Evolutionary conservation across 2,329 filamentous ascomycete genomes (phyloP).

Genomic region (Fusarium xyrophilum): DNA sequence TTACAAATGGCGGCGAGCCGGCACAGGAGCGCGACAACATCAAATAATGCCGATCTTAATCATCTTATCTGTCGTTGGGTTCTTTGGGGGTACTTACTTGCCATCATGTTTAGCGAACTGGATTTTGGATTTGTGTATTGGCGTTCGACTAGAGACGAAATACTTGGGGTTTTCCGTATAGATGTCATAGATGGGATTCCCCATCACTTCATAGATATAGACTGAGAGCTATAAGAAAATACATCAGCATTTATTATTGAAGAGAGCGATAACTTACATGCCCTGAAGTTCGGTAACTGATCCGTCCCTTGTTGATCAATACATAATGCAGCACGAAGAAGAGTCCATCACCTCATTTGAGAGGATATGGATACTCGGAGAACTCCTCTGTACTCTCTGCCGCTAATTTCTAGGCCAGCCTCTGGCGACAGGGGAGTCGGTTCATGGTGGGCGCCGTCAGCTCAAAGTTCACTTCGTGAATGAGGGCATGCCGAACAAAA

Average conservation of each 20-base stretch:
- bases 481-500: not conserved
- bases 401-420: not conserved
- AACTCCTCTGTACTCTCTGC: not conserved
- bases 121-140: not conserved
- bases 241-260: not conserved
- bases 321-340: not conserved
- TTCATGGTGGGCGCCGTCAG: not conserved
- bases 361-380: not conserved
- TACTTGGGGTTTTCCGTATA: not conserved
- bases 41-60: not conserved
- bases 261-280: not conserved
- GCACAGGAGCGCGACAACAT: not conserved
- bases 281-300: not conserved
- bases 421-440: not conserved
- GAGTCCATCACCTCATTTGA: not conserved
- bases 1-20: not conserved
- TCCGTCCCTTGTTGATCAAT: too few species aligned
- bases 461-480: not conserved
- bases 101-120: not conserved
- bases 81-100: not conserved
- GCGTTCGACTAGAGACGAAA: not conserved
- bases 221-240: not conserved
- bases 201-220: not conserved
- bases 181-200: not conserved
- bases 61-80: too few species aligned